Conservation (phyloP, 352 stramenopile genomes). For the Phytophthora capsici region DNA sequence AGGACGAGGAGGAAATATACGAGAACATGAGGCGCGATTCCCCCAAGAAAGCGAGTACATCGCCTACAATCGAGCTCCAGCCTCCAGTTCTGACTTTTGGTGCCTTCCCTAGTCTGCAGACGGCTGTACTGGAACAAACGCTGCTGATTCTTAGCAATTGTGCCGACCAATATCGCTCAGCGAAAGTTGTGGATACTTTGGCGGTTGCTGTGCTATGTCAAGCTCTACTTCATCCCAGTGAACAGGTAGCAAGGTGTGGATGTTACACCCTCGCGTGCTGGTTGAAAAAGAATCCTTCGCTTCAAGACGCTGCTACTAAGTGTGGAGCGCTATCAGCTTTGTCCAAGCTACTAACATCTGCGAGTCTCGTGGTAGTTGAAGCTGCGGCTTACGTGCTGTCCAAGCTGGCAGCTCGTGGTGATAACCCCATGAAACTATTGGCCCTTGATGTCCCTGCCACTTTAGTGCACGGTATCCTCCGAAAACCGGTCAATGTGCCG, state of each 20-base stretch:
- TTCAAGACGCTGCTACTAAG: slow-evolving; percentile 59
- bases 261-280: slow-evolving; percentile 74
- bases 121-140: slow-evolving; percentile 68
- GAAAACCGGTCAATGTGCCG: slow-evolving; percentile 42
- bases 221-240: slow-evolving; percentile 61
- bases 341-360: slow-evolving; percentile 69
- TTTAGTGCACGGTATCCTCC: slow-evolving; percentile 55
- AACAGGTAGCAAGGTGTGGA: slow-evolving; percentile 71
- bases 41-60: slow-evolving; percentile 17
- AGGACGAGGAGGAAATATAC: slow-evolving; percentile 33
- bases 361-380: slow-evolving; percentile 64
- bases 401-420: slow-evolving; percentile 66
- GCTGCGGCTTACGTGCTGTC: slow-evolving; percentile 64
- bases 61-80: slow-evolving; percentile 8
- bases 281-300: slow-evolving; percentile 54
- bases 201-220: slow-evolving; percentile 67
- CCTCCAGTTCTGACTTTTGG: slow-evolving; percentile 56
- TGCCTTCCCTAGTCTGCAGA: slow-evolving; percentile 63
- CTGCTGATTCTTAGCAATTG: slow-evolving; percentile 78
- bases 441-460: slow-evolving; percentile 65
- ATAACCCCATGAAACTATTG: slow-evolving; percentile 74
- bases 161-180: slow-evolving; percentile 49
- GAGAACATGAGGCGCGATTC: slow-evolving; percentile 22
- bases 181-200: slow-evolving; percentile 51
- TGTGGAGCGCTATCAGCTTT: slow-evolving; percentile 51